Conservation (phyloP, 2,329 filamentous ascomycete species). For the Hysterium pulicare region DNA sequence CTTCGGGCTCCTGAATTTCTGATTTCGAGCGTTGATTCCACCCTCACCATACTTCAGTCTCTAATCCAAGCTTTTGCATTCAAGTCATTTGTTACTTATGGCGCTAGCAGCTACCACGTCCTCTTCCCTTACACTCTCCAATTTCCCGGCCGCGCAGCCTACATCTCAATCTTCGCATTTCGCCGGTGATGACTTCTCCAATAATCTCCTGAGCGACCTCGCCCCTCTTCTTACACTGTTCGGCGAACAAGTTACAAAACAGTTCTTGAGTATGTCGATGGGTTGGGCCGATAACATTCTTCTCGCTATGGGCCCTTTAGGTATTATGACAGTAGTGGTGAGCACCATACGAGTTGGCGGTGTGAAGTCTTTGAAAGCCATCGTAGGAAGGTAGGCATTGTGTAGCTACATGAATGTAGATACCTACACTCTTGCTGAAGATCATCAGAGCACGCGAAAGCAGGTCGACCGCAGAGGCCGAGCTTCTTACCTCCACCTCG, state of each 20-base stretch:
- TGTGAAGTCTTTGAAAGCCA: constrained; percentile 27
- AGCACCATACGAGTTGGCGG: constrained; percentile 29
- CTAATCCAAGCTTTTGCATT: too few species aligned
- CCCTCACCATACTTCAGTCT: too few species aligned
- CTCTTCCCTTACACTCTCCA: background rate
- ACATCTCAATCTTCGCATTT: background rate
- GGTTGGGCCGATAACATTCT: constrained; percentile 27
- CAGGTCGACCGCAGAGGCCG: constrained; percentile 31
- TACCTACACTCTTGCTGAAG: background rate
- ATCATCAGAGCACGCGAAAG: constrained; percentile 32
- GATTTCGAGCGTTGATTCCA: too few species aligned
- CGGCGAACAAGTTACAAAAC: constrained; percentile 30
- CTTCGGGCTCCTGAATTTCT: too few species aligned
- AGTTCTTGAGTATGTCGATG: constrained; percentile 28
- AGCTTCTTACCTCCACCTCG: constrained; percentile 41
- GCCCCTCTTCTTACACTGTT: constrained; percentile 22
- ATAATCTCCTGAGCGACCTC: constrained; percentile 40
- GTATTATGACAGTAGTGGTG: constrained; percentile 41
- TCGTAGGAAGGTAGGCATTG: constrained; percentile 31
- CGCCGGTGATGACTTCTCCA: constrained; percentile 31
- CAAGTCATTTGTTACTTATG: too few species aligned
- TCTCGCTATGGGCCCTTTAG: constrained; percentile 36
- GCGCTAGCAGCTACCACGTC: too few species aligned
- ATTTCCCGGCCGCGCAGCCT: background rate
- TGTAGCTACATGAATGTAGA: background rate